A percentile compares a stretch with the other conserved stretches of the same genome.
phyloP scores from a whole-genome alignment of 2,329 filamentous ascomycete genomes.

The Penicillium nordicum region DNA sequence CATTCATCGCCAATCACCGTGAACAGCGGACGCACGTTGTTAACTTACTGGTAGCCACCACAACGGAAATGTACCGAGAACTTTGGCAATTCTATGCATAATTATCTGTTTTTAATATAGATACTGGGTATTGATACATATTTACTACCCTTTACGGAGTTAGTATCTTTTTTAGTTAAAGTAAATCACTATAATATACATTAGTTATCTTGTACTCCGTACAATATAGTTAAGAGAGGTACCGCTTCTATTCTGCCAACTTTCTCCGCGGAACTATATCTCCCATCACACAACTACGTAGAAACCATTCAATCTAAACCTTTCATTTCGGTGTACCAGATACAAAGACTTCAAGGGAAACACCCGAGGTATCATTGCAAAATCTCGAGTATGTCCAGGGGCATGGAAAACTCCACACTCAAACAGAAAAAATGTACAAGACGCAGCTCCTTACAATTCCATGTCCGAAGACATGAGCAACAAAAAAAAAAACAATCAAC shows the following conservation, averaged over 20 bases:
- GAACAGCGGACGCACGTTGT: constrained; percentile 20
- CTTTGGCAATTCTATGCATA: background rate
- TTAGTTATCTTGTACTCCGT: too few species aligned
- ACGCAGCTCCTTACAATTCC: constrained; percentile 6
- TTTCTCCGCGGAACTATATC: background rate
- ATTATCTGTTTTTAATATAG: background rate
- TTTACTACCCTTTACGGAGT: too few species aligned
- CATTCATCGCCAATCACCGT: constrained; percentile 21
- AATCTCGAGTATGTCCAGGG: constrained; percentile 12
- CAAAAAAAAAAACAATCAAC: background rate
- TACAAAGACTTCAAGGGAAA: constrained; percentile 2
- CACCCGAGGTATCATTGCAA: constrained; percentile 4
- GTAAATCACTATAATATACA: too few species aligned
- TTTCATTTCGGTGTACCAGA: background rate
- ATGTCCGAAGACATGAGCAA: background rate
- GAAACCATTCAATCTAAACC: background rate
- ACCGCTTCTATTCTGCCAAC: background rate
- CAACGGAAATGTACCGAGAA: background rate
- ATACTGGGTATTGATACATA: too few species aligned
- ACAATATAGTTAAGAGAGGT: background rate
- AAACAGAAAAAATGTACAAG: constrained; percentile 14
- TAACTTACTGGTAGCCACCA: constrained; percentile 3
- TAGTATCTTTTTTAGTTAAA: too few species aligned
- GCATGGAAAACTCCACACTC: constrained; percentile 8
- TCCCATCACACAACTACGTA: background rate